Evolutionary conservation across 768 basidiomycete genomes (phyloP).

Genomic region (Ramaria rubella): DNA sequence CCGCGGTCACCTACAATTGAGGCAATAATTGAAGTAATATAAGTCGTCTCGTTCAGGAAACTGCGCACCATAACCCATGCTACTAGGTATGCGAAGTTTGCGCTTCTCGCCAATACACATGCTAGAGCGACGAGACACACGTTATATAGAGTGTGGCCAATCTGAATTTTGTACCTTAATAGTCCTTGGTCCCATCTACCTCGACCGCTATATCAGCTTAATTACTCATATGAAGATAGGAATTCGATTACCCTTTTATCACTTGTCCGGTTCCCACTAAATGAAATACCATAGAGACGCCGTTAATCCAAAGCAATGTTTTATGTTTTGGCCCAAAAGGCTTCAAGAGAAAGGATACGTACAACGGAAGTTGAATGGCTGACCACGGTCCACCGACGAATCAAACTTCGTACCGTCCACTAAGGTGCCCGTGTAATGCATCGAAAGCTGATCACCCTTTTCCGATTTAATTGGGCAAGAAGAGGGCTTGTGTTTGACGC

Average conservation of each 20-base stretch:
- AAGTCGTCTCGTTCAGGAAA: neutral
- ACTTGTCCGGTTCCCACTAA: constrained; percentile 11
- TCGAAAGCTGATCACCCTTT: constrained; percentile 7
- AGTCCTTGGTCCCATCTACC: constrained; percentile 12
- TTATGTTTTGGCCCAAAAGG: neutral
- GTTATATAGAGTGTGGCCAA: no score
- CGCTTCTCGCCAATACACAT: constrained; percentile 34
- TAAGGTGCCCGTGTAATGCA: constrained; percentile 13
- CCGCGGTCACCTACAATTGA: constrained; percentile 21
- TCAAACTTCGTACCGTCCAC: constrained; percentile 13
- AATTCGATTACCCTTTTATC: constrained; percentile 3
- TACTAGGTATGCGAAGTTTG: constrained; percentile 31
- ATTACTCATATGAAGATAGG: neutral
- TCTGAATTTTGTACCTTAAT: no score
- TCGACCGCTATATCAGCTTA: neutral
- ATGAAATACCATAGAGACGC: neutral
- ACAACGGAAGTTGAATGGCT: constrained; percentile 12
- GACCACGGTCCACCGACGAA: constrained; percentile 11
- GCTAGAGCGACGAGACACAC: neutral
- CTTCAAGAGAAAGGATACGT: neutral
- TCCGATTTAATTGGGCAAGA: constrained; percentile 8
- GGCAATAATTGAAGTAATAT: neutral
- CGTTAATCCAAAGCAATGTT: neutral
- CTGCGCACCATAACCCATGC: constrained; percentile 28
- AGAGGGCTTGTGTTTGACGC: constrained; percentile 3